Evolutionary conservation across 2,329 filamentous ascomycete genomes (phyloP).

Genomic region (Dactylellina drechsleri): DNA sequence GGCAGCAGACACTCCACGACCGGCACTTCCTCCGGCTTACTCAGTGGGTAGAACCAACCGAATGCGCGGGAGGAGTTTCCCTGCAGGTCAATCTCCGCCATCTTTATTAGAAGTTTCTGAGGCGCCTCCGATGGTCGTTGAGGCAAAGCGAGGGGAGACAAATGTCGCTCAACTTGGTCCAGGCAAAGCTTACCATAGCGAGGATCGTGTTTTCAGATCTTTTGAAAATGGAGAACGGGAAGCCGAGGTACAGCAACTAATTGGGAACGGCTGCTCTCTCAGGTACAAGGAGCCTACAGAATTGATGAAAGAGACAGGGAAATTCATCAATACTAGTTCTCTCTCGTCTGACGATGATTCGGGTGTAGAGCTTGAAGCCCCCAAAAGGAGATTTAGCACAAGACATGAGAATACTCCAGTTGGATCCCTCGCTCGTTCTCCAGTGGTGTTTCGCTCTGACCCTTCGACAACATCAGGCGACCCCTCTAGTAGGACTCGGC

Average conservation of each 20-base stretch:
- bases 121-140: neutral
- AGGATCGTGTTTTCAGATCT: neutral
- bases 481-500: no score
- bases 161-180: neutral
- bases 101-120: neutral
- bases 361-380: neutral
- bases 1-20: constrained; percentile 6
- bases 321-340: neutral
- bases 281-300: no score
- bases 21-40: constrained; percentile 30
- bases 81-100: neutral
- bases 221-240: neutral
- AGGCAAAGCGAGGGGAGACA: neutral
- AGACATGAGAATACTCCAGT: neutral
- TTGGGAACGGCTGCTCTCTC: no score
- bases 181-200: neutral
- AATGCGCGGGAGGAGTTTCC: constrained; percentile 1
- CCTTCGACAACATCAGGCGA: no score
- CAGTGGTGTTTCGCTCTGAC: no score
- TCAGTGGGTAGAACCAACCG: constrained; percentile 22
- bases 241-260: neutral
- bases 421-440: neutral
- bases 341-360: neutral
- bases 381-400: neutral
- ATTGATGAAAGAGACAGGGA: neutral